Percentiles rank a stretch among this genome's conserved stretches.
These are phyloP conservation scores for Hyphopichia burtonii DNA, from an alignment of 1,139 yeast species.

Conservation along the genomic window DNA sequence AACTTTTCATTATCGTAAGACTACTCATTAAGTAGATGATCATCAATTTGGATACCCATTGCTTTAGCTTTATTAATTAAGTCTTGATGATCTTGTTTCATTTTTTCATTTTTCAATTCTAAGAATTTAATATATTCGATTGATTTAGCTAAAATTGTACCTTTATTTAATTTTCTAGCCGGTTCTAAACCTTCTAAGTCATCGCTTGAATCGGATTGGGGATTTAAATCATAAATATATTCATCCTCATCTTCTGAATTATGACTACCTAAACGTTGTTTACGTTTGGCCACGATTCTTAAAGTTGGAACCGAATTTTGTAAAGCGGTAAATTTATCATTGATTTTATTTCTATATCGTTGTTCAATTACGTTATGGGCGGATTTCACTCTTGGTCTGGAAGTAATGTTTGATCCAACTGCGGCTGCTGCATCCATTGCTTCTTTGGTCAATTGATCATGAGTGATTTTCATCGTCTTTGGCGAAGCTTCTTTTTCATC, in stretches of 20 bases:
- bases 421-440: constrained; percentile 1
- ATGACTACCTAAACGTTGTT: constrained; percentile 7
- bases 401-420: constrained; percentile 1
- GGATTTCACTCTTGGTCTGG: constrained; percentile 24
- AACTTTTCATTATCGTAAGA: too few species aligned
- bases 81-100: constrained; percentile 34
- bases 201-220: constrained; percentile 8
- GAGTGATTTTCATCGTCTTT: neutral
- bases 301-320: constrained; percentile 45
- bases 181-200: constrained; percentile 48
- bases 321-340: constrained; percentile 42
- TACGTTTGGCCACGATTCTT: constrained; percentile 27
- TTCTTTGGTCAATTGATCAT: neutral
- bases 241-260: constrained; percentile 13
- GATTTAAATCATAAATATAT: constrained; percentile 8
- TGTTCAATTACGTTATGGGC: constrained; percentile 49
- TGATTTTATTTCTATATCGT: constrained; percentile 45
- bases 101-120: constrained; percentile 36
- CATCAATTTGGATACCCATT: constrained; percentile 23
- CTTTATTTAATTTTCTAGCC: constrained; percentile 45
- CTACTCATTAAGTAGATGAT: constrained; percentile 2
- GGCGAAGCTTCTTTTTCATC: too few species aligned
- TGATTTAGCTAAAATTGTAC: constrained; percentile 43
- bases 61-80: constrained; percentile 26
- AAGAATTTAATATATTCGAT: constrained; percentile 46